phyloP scores from a whole-genome alignment of 2,329 filamentous ascomycete species.

The Pseudogymnoascus verrucosus region DNA sequence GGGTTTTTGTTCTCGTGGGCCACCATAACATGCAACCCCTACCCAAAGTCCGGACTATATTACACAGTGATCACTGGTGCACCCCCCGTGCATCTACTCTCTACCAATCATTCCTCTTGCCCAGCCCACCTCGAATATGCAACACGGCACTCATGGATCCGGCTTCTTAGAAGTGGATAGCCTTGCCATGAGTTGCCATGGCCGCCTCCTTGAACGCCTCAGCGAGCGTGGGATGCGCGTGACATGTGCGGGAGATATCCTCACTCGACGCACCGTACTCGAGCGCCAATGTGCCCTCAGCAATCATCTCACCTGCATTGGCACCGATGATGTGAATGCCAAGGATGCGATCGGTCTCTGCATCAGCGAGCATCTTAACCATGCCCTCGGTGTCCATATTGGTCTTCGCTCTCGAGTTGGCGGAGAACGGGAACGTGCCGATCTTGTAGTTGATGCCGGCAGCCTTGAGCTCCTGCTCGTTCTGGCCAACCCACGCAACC shows the following conservation, averaged over 20 bases:
- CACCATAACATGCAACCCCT: constrained; percentile 8
- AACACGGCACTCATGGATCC: neutral
- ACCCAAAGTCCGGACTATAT: neutral
- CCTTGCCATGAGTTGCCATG: constrained; percentile 92
- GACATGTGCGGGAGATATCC: constrained; percentile 89
- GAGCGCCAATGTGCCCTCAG: constrained; percentile 86
- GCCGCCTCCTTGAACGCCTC: constrained; percentile 99
- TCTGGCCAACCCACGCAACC: constrained; percentile 97
- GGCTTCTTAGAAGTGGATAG: constrained; percentile 76
- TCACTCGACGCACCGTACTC: constrained; percentile 96
- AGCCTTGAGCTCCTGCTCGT: constrained; percentile 89
- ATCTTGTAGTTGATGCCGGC: constrained; percentile 85
- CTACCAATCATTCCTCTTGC: neutral
- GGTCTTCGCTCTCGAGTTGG: constrained; percentile 98
- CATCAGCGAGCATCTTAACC: constrained; percentile 95
- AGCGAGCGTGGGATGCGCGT: constrained; percentile 90
- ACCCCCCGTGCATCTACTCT: neutral
- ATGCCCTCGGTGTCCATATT: constrained; percentile 93
- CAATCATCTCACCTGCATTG: constrained; percentile 98
- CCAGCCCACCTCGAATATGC: neutral
- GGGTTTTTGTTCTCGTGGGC: constrained; percentile 10
- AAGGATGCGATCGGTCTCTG: constrained; percentile 90
- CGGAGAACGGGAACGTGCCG: constrained; percentile 92
- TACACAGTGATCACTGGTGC: neutral
- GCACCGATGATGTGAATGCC: constrained; percentile 95